phyloP scores from a whole-genome alignment of 2,329 filamentous ascomycete genomes.

The Cladophialophora yegresii region DNA sequence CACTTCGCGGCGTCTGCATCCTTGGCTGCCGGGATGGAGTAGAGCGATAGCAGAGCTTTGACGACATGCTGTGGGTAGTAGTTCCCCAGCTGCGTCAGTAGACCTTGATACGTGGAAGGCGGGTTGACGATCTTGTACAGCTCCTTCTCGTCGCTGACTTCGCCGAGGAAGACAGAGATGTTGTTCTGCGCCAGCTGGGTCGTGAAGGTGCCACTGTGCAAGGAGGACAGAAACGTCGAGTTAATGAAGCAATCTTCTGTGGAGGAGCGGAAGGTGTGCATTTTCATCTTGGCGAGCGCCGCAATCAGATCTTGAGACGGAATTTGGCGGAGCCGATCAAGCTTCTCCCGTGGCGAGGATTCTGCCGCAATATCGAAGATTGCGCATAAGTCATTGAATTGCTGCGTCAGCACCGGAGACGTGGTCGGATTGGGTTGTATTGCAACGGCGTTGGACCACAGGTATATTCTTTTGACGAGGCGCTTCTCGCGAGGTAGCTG shows the following conservation, averaged over 20 bases:
- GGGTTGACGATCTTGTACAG: conserved; percentile 48
- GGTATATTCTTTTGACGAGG: conserved; percentile 45
- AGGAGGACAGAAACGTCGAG: conserved; percentile 45
- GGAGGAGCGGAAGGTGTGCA: conserved; percentile 52
- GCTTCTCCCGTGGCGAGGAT: conserved; percentile 38
- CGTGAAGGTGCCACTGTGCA: conserved; percentile 44
- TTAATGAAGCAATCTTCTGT: conserved; percentile 49
- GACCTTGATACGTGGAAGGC: conserved; percentile 42
- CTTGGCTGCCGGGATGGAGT: conserved; percentile 36
- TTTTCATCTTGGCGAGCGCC: conserved; percentile 45
- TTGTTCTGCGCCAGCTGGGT: conserved; percentile 42
- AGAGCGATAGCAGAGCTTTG: conserved; percentile 43
- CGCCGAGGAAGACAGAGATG: conserved; percentile 47
- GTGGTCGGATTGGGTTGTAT: conserved; percentile 47
- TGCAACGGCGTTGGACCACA: conserved; percentile 52
- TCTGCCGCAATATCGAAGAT: conserved; percentile 40
- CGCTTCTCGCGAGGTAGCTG: conserved; percentile 33
- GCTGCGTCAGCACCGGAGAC: conserved; percentile 42
- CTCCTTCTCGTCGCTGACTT: conserved; percentile 50
- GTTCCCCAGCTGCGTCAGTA: conserved; percentile 47
- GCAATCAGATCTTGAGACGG: conserved; percentile 41
- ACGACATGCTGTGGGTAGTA: conserved; percentile 49
- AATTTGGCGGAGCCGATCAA: conserved; percentile 42
- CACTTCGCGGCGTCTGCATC: conserved; percentile 39
- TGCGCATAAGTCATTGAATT: conserved; percentile 49